These are phyloP conservation scores for Leccinum sublutescens DNA, from an alignment of 768 basidiomycete species.

Conservation along the genomic window DNA sequence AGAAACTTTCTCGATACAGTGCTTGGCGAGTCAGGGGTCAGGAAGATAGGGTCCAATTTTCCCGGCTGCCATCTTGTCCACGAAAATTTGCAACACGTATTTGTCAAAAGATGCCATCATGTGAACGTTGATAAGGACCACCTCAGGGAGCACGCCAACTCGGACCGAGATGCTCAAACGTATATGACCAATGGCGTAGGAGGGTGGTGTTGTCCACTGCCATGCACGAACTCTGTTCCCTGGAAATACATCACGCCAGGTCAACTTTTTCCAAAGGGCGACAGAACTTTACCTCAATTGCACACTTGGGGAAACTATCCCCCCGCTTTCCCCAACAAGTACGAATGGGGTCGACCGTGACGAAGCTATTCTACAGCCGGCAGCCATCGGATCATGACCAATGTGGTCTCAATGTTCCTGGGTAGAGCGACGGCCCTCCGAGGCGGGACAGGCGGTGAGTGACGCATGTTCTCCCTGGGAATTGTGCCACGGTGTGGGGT, in stretches of 20 bases:
- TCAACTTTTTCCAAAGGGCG: background rate
- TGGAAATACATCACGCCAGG: background rate
- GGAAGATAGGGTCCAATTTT: background rate
- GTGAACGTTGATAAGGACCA: background rate
- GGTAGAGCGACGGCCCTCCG: background rate
- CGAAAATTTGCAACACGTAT: background rate
- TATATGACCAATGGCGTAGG: background rate
- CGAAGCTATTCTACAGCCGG: background rate
- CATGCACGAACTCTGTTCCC: background rate
- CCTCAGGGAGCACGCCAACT: background rate
- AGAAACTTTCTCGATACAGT: background rate
- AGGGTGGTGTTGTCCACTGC: background rate
- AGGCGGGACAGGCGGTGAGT: background rate
- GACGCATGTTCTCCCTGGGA: background rate
- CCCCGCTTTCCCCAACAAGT: background rate
- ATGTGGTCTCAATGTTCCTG: background rate
- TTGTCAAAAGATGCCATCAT: background rate
- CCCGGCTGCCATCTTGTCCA: background rate
- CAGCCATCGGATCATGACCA: background rate
- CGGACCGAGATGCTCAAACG: background rate
- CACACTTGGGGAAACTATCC: background rate
- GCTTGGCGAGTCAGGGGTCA: background rate
- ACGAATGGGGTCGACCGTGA: background rate
- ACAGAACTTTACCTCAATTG: background rate
- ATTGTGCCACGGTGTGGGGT: background rate